Evolutionary conservation across 441 rosid species (phyloP), one percentile per base, ranked within the genome.

Genomic region (Adansonia gregorii): DNA sequence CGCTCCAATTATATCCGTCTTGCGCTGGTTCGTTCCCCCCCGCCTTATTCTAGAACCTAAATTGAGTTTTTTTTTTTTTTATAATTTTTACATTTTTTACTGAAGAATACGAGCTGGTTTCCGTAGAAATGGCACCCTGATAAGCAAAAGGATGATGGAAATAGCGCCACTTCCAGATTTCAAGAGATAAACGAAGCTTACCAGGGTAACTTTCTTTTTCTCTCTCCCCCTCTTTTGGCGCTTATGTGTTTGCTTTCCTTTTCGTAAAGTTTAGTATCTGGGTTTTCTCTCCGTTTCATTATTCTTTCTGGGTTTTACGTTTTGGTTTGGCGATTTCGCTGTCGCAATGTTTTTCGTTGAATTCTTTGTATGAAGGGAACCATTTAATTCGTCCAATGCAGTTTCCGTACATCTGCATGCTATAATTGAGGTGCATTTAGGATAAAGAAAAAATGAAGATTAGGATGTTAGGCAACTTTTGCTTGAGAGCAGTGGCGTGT

Each of bases 151-250:
- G 88, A 54, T 4, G 49, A 77, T 49, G 88, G 80, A 76, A 91
- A 86, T 19, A 77, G 83, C 56, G 88, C 92, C 35, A 92, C 99
- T 64, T 86, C 91, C 11, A 88, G 86, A 84, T 93, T 95, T 88
- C 99, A 95, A 87, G 97, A 93, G 78, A 95, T 95, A 81, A 95
- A 93, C 79, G 99, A 95, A 83, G 99, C 99, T 78, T 95, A 93
- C 78, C 91, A 88, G 79, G 97, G 99, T 95, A 55, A 76, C 80
- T 24, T 24, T 66, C 24, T 6, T 41, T 8, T 39, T 15, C 19
- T 65, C 20, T 15, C 7, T 67, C 12, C 49, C 8, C n/a, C n/a
- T 56, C 54, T 22, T 51, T 52, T 22, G 1, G 1, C 27, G 2
- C n/a, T 52, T 35, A 14, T 49, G 4, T 1, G 9, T 51, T 49